Evolutionary conservation across 139 green algal genomes (phyloP), one percentile per base, ranked within the genome.

Genomic region (Tetradesmus obliquus): DNA sequence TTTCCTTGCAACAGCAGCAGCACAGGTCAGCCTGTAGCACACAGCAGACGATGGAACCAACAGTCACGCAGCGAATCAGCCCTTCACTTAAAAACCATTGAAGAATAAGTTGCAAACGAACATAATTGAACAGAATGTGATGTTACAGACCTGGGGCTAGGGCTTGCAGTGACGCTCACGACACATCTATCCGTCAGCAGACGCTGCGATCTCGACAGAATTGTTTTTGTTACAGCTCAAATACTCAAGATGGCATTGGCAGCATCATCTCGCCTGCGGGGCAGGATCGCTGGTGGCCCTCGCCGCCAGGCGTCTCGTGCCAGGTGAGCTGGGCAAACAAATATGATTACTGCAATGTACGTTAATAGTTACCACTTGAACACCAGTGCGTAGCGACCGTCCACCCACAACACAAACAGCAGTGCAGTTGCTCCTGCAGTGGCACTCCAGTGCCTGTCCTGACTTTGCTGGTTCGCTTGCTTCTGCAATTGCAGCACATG

Each of bases 221-320:
- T 45, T 45, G 32, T 45, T 53, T 5, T 5, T 45, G 8, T 69
- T 5, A 15, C 53, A 24, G 62, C 0, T 19, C 1, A 86, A 3
- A 69, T 12, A 79, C 5, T 10, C 66, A 82, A 60, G 53, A 89
- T 89, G 84, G 84, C 84, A 51, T 51, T 89, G 6, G 62, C 84
- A 81, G 54, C 84, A 60, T 74, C 55, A 60, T 51, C 53, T 19
- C 84, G 71, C 71, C 24, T 89, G 32, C 60, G 66, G 2, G 66
- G 84, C 62, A 89, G 62, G 60, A 51, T 81, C n/a, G 60, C 60
- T 24, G 84, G 24, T 32, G 79, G 84, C 62, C 62, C 60, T 81
- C 71, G 84, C 84, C 84, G 84, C 71, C 84, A 89, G 60, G 84
- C 81, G 60, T 76, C 66, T 76, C 66, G 66, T 76, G 24, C 60